A percentile compares a stretch with the other conserved stretches of the same genome.
These are phyloP conservation scores for Epithemia pelagica DNA, from an alignment of 108 stramenopile species.

Conservation along the genomic window DNA sequence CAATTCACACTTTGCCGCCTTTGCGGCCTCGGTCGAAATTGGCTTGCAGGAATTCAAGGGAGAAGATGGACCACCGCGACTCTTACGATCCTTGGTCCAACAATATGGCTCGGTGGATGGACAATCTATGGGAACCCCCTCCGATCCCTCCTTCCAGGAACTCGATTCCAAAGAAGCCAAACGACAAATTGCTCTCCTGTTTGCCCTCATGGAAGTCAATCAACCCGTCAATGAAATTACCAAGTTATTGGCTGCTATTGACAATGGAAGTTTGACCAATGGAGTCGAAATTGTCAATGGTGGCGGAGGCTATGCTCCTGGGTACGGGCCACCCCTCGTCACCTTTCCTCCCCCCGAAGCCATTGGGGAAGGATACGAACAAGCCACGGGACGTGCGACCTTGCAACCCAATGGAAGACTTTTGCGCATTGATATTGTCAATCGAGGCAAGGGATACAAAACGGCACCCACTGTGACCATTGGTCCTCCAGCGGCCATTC, in stretches of 20 bases:
- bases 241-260: slow-evolving; percentile 56
- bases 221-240: slow-evolving; percentile 72
- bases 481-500: slow-evolving; percentile 20
- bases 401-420: slow-evolving; percentile 54
- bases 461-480: slow-evolving; percentile 56
- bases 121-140: neutral
- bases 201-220: slow-evolving; percentile 56
- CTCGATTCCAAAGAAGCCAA: slow-evolving; percentile 56
- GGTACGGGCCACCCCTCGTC: slow-evolving; percentile 50
- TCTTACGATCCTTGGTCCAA: slow-evolving; percentile 36
- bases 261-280: slow-evolving; percentile 54
- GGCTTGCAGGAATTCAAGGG: slow-evolving; percentile 68
- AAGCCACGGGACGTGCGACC: slow-evolving; percentile 55
- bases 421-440: slow-evolving; percentile 51
- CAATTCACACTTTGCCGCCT: slow-evolving; percentile 65
- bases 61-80: slow-evolving; percentile 31
- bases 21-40: slow-evolving; percentile 74
- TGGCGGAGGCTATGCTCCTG: slow-evolving; percentile 63
- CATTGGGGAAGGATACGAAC: slow-evolving; percentile 23
- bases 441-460: slow-evolving; percentile 64
- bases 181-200: slow-evolving; percentile 76
- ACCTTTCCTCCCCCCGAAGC: slow-evolving; percentile 56
- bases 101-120: slow-evolving; percentile 28
- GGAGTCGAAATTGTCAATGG: slow-evolving; percentile 44
- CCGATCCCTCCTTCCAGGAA: neutral